phyloP scores from a whole-genome alignment of 2,329 filamentous ascomycete genomes.

The Aspergillus puulaauensis region DNA sequence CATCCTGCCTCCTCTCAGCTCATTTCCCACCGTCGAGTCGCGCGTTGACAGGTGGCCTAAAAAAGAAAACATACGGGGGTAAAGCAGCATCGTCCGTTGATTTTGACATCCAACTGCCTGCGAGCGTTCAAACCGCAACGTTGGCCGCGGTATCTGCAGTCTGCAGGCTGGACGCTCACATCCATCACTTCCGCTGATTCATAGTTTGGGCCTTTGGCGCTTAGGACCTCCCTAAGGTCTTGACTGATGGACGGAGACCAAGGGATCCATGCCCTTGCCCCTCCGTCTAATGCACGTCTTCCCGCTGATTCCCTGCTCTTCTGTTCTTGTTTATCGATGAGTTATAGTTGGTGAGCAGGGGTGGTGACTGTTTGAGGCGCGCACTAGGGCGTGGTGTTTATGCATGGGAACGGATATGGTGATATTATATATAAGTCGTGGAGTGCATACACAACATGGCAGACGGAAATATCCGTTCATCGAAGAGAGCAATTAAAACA shows the following conservation, averaged over 20 bases:
- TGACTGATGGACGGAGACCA: conserved; percentile 11
- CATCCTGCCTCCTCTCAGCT: not conserved
- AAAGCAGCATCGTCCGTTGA: not conserved
- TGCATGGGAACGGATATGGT: not conserved
- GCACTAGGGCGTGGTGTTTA: not conserved
- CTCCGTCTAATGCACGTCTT: conserved; percentile 17
- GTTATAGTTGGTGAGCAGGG: not conserved
- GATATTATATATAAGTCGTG: not conserved
- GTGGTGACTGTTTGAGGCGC: not conserved
- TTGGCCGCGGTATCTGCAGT: not conserved
- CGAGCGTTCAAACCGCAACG: not conserved
- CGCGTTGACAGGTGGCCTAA: conserved; percentile 13
- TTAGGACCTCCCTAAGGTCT: not conserved
- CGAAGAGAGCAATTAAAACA: no score
- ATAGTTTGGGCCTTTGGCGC: not conserved
- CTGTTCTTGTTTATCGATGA: conserved; percentile 5
- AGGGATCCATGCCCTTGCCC: conserved; percentile 10
- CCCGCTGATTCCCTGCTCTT: conserved; percentile 24
- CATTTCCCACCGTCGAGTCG: conserved; percentile 6
- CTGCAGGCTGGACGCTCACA: not conserved
- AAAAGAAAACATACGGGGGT: conserved; percentile 2
- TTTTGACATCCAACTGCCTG: not conserved
- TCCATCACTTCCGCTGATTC: no score
- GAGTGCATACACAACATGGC: no score
- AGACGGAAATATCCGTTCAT: no score